A percentile compares a stretch with the other conserved stretches of the same genome.
Evolutionary conservation across 2,329 filamentous ascomycete species (phyloP).

Genomic region (Cadophora malorum): DNA sequence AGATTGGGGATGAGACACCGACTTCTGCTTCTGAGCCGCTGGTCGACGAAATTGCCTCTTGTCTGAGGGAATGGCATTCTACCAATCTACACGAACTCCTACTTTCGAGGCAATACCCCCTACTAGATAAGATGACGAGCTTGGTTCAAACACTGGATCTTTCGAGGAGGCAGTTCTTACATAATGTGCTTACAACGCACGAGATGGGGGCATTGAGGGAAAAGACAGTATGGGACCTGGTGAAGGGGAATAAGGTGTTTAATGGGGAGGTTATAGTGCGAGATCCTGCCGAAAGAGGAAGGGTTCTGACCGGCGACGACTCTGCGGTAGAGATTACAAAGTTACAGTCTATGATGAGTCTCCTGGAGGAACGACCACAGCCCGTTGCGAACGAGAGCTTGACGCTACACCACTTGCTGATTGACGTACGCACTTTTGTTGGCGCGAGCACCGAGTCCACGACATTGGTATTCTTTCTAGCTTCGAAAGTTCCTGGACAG

Average conservation of each 20-base stretch:
- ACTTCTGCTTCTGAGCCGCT: constrained; percentile 88
- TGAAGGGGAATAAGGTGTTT: constrained; percentile 92
- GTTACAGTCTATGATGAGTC: constrained; percentile 94
- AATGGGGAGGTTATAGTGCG: constrained; percentile 94
- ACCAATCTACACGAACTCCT: constrained; percentile 94
- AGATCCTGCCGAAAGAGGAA: constrained; percentile 81
- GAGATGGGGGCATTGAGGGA: constrained; percentile 84
- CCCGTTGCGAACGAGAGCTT: constrained; percentile 70
- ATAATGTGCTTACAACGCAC: constrained; percentile 88
- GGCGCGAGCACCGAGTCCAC: constrained; percentile 78
- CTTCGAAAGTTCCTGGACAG: constrained; percentile 70
- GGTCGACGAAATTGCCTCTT: constrained; percentile 97
- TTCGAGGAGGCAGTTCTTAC: constrained; percentile 85
- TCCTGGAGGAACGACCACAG: constrained; percentile 82
- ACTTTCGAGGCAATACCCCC: constrained; percentile 79
- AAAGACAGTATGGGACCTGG: constrained; percentile 93
- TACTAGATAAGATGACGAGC: constrained; percentile 80
- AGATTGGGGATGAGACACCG: constrained; percentile 95
- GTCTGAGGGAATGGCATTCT: constrained; percentile 96
- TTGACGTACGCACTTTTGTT: constrained; percentile 84
- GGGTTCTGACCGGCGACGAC: constrained; percentile 89
- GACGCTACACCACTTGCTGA: constrained; percentile 78
- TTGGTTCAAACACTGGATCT: constrained; percentile 85
- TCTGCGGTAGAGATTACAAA: constrained; percentile 90
- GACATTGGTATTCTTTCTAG: constrained; percentile 79